Evolutionary conservation across 129 eudicot genomes (phyloP).

Genomic region (Logfia minima): DNA sequence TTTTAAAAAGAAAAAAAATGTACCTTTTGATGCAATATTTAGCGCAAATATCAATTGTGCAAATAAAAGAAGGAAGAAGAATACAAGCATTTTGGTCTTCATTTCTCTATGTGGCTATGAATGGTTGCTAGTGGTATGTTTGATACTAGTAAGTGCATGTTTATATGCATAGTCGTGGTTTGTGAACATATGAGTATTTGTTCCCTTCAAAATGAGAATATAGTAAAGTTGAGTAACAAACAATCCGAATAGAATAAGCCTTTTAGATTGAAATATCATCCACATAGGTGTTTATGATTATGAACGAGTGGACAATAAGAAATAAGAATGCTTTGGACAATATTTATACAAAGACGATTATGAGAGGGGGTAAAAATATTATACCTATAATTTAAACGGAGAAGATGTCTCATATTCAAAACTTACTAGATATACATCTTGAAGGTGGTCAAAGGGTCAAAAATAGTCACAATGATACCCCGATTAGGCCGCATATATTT

Average conservation of each 20-base stretch:
- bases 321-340: too few species aligned
- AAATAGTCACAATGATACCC: too few species aligned
- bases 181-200: conserved; percentile 24
- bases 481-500: too few species aligned
- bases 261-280: conserved; percentile 10
- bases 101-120: conserved; percentile 17
- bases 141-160: background rate
- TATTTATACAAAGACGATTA: too few species aligned
- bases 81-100: conserved; percentile 25
- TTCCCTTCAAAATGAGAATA: conserved; percentile 34
- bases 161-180: conserved; percentile 17
- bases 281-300: background rate
- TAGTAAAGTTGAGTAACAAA: conserved; percentile 22
- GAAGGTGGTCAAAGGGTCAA: too few species aligned
- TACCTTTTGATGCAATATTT: conserved; percentile 11
- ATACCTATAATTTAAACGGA: too few species aligned
- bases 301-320: background rate
- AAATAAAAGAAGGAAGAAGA: conserved; percentile 21
- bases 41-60: conserved; percentile 11
- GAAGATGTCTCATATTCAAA: too few species aligned
- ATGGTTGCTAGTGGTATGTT: conserved; percentile 12
- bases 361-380: too few species aligned
- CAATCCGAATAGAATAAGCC: conserved; percentile 28
- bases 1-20: background rate
- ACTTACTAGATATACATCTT: too few species aligned